Percentiles rank a stretch among this genome's conserved stretches.
These are phyloP conservation scores for Helenozyma baotianmanensis DNA, from an alignment of 805 yeast species.

Conservation along the genomic window DNA sequence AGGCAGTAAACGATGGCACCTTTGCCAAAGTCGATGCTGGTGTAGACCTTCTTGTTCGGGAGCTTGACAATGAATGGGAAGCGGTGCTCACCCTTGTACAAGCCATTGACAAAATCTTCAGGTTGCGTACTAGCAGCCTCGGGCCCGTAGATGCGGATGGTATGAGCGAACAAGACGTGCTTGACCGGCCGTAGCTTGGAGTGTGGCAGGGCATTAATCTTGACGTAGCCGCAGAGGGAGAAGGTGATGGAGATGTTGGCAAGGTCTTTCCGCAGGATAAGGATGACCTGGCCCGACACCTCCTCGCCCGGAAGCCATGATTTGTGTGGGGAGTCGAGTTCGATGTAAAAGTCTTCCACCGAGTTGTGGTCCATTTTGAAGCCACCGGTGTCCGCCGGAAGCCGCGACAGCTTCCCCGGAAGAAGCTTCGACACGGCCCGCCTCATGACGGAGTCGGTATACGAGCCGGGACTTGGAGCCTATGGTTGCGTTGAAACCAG, in stretches of 20 bases:
- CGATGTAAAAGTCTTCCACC: slow-evolving; percentile 63
- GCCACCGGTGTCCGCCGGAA: slow-evolving; percentile 9
- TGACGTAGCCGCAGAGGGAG: slow-evolving; percentile 53
- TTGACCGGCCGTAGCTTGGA: slow-evolving; percentile 51
- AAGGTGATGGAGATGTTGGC: slow-evolving; percentile 51
- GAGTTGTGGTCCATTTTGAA: slow-evolving; percentile 35
- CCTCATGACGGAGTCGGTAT: too few species aligned
- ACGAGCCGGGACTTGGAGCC: not conserved
- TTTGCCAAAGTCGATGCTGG: slow-evolving; percentile 76
- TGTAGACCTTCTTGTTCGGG: slow-evolving; percentile 68
- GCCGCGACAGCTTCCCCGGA: slow-evolving; percentile 18
- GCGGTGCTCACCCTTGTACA: slow-evolving; percentile 79
- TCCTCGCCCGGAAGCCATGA: slow-evolving; percentile 78
- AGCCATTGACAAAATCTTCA: slow-evolving; percentile 37
- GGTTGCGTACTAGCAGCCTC: slow-evolving; percentile 1
- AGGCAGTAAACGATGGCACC: slow-evolving; percentile 74
- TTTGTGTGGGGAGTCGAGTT: slow-evolving; percentile 69
- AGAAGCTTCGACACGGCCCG: slow-evolving; percentile 47
- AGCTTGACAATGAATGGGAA: slow-evolving; percentile 81
- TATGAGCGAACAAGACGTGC: slow-evolving; percentile 52
- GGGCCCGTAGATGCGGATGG: slow-evolving; percentile 54
- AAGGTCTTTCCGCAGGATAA: slow-evolving; percentile 52
- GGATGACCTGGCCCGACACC: slow-evolving; percentile 58
- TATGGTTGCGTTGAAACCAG: too few species aligned
- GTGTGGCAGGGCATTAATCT: slow-evolving; percentile 49